phyloP scores from a whole-genome alignment of 768 basidiomycete species.

The Russula emetica region DNA sequence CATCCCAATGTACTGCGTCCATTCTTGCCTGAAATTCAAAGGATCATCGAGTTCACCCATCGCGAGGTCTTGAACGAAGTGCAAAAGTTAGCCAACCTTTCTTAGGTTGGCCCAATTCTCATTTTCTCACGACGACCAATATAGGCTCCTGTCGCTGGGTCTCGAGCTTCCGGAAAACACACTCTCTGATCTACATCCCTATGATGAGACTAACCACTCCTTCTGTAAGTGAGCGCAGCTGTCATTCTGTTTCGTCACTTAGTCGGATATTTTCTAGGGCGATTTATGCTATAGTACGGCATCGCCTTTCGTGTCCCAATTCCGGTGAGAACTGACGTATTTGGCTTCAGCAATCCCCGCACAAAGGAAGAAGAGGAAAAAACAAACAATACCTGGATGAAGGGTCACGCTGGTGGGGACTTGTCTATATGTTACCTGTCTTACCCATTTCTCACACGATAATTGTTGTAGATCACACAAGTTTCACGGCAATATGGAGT shows the following conservation, averaged over 20 bases:
- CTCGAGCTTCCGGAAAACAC: slow-evolving; percentile 53
- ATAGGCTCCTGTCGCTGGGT: slow-evolving; percentile 47
- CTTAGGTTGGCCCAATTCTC: slow-evolving; percentile 35
- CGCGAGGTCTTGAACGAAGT: slow-evolving; percentile 44
- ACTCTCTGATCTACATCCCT: slow-evolving; percentile 47
- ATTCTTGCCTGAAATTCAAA: slow-evolving; percentile 49
- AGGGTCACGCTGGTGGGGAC: slow-evolving; percentile 37
- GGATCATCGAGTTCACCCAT: slow-evolving; percentile 50
- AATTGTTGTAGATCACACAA: slow-evolving; percentile 33
- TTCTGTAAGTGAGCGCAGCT: slow-evolving; percentile 19
- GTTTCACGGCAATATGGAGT: slow-evolving; percentile 38
- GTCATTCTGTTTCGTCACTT: background rate
- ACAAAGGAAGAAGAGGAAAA: slow-evolving; percentile 35
- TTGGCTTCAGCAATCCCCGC: slow-evolving; percentile 33
- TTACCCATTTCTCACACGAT: background rate
- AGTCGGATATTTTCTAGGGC: slow-evolving; percentile 37
- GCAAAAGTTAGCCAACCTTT: slow-evolving; percentile 34
- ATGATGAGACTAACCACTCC: slow-evolving; percentile 33
- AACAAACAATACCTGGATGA: slow-evolving; percentile 37
- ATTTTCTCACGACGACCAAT: background rate
- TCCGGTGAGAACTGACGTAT: slow-evolving; percentile 1
- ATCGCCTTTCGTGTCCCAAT: background rate
- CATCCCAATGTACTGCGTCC: slow-evolving; percentile 51
- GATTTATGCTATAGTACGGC: slow-evolving; percentile 64
- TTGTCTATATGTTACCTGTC: background rate